Evolutionary conservation across 805 yeast species (phyloP).

Genomic region (Metschnikowia continentalis): DNA sequence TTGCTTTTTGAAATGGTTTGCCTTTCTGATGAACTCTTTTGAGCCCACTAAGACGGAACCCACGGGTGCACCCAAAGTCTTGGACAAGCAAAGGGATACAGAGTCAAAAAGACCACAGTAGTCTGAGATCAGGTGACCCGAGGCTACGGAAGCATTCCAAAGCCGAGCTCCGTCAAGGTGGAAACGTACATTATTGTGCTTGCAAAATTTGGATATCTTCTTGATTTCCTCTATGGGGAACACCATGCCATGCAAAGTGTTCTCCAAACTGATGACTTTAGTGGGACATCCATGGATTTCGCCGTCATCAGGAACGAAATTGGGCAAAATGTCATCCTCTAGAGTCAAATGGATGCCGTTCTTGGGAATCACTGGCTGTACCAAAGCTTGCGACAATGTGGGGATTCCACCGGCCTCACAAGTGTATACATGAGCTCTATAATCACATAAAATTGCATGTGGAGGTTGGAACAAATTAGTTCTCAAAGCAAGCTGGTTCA

Average conservation of each 20-base stretch:
- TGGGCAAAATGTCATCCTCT: slow-evolving; percentile 35
- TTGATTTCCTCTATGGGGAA: slow-evolving; percentile 38
- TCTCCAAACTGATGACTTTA: slow-evolving; percentile 40
- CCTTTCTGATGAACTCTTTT: slow-evolving; percentile 30
- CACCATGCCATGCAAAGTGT: slow-evolving; percentile 41
- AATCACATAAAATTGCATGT: slow-evolving; percentile 36
- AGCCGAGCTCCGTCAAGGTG: slow-evolving; percentile 44
- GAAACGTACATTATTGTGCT: slow-evolving; percentile 28
- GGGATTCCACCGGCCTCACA: slow-evolving; percentile 44
- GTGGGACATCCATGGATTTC: slow-evolving; percentile 45
- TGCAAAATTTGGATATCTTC: slow-evolving; percentile 33
- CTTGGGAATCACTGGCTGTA: slow-evolving; percentile 33
- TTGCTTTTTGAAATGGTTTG: slow-evolving; percentile 44
- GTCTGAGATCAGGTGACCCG: slow-evolving; percentile 37
- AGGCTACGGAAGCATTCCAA: slow-evolving; percentile 41
- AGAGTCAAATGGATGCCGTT: slow-evolving; percentile 35
- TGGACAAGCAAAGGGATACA: slow-evolving; percentile 41
- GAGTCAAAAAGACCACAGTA: slow-evolving; percentile 39
- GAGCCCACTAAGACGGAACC: slow-evolving; percentile 39
- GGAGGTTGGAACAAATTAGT: slow-evolving; percentile 41
- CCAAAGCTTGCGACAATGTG: slow-evolving; percentile 41
- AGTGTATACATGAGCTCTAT: slow-evolving; percentile 33
- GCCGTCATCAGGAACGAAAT: slow-evolving; percentile 40
- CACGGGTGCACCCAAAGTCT: slow-evolving; percentile 41
- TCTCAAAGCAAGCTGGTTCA: slow-evolving; percentile 39